Evolutionary conservation across 1,139 yeast genomes (phyloP), one percentile per base, ranked within the genome.

Genomic region (Cylindricascospora bacillispora): DNA sequence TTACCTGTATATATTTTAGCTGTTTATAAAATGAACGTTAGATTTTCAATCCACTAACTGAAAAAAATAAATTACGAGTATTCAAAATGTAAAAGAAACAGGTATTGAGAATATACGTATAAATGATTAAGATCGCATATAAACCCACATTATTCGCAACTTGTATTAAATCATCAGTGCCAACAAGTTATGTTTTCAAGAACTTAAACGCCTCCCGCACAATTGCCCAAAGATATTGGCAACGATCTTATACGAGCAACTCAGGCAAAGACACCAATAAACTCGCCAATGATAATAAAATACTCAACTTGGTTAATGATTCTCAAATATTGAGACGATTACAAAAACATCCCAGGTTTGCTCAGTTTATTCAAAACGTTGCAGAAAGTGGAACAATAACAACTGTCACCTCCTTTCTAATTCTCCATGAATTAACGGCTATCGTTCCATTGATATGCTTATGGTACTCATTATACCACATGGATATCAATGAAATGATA

Each of bases 381-480:
- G 35, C 47, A 11, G 41, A 47, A 23, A 40, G 51, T 29, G 80
- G 85, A 0, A 85, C 93, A 2, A 59, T 76, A 5, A 64, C 82
- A 1, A 79, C 79, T 41, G 63, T 77, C n/a, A 65, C 80, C 0
- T 66, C 93, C 3, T 82, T 86, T 44, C 52, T 81, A 7, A 56
- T 85, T 2, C 60, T 86, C n/a, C 97, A 86, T 48, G 95, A 86
- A 50, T 44, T 82, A 26, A 69, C 94, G 0, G 95, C 95, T 2
- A 65, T 86, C 4, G 67, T 74, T 5, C 95, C 95, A 1, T 63
- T 86, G 29, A 59, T 82, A 19, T 73, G 74, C 0, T 49, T 85
- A 2, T 83, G 95, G 94, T 80, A 73, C 46, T 40, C 66, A 1
- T 69, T 82, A 41, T 80, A 81, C 52, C 64, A 73, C 36, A 62